Evolutionary conservation across 2,329 filamentous ascomycete species (phyloP), one percentile per base, ranked within the genome.

Genomic region (Ascocoryne sarcoides): DNA sequence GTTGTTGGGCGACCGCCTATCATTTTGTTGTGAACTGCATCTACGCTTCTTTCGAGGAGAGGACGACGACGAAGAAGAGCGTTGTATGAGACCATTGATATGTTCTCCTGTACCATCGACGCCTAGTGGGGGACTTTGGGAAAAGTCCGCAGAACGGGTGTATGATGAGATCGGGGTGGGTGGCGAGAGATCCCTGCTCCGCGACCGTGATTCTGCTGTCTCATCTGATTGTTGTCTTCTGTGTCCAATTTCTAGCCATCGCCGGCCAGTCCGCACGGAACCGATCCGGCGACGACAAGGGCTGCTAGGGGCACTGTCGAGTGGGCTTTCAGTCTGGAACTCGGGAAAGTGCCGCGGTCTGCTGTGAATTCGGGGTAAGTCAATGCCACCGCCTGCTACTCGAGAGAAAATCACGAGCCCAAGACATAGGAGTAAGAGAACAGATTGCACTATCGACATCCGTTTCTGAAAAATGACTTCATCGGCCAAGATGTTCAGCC

Each of bases 361-460:
- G 16, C 34, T 47, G n/a, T 53, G 48, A 19, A 51, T 39, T 20
- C 39, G 46, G 16, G 47, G 42, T 30, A 57, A 46, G 14, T 54
- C 50, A 14, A 54, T 33, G 32, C 53, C 44, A 37, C 54, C 54
- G 32, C 55, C 53, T 14, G 23, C 23, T 26, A 72, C 69, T 17
- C 75, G 65, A 10, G 75, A 78, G 59, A 96, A 95, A 28, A 96
- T 80, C 16, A 95, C 85, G 1, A 98, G 71, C 0, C 84, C 80
- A 8, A 98, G 75, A 53, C 88, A 95, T 33, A 90, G 78, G 0
- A 96, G 74, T 4, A 96, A 74, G 7, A 98, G 72, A 4, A 93
- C 76, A 33, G 84, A 88, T 61, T 96, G 92, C 23, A 95, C 76
- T 43, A 96, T 92, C 4, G 85, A 85, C 79, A 96, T 93, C 45